phyloP scores from a whole-genome alignment of 2,329 filamentous ascomycete species.

The Canariomyces notabilis region DNA sequence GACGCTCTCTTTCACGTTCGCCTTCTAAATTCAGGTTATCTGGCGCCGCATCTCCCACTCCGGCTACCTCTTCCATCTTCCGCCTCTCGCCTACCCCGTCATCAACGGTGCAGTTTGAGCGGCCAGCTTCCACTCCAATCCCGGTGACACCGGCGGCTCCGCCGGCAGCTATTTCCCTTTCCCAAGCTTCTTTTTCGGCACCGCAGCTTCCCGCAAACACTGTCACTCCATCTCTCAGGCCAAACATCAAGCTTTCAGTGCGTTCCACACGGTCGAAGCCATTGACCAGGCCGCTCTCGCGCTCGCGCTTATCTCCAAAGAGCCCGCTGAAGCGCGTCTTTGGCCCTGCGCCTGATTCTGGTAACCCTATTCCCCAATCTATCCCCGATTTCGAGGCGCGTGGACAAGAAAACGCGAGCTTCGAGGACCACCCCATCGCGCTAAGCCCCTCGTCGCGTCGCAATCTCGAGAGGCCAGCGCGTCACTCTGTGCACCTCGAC shows the following conservation, averaged over 20 bases:
- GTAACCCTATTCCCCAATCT: constrained; percentile 57
- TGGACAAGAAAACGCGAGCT: constrained; percentile 40
- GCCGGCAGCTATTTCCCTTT: constrained; percentile 25
- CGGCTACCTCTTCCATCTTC: constrained; percentile 48
- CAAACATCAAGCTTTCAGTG: constrained; percentile 61
- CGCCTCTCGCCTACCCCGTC: constrained; percentile 55
- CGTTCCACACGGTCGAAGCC: constrained; percentile 58
- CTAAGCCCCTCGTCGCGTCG: constrained; percentile 40
- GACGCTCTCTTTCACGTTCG: constrained; percentile 86
- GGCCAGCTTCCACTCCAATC: constrained; percentile 22
- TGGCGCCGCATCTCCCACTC: constrained; percentile 40
- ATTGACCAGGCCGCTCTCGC: constrained; percentile 51
- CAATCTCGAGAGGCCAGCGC: constrained; percentile 44
- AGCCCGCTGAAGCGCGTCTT: constrained; percentile 78
- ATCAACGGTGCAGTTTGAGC: constrained; percentile 46
- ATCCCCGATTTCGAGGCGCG: constrained; percentile 38
- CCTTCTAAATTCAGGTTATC: constrained; percentile 77
- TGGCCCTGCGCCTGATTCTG: constrained; percentile 63
- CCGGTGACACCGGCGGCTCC: constrained; percentile 19
- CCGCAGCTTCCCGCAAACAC: constrained; percentile 42
- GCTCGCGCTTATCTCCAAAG: constrained; percentile 66
- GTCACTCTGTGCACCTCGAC: constrained; percentile 55
- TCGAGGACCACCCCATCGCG: constrained; percentile 28
- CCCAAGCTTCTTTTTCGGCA: constrained; percentile 29
- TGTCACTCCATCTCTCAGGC: constrained; percentile 58